Evolutionary conservation across 768 basidiomycete genomes (phyloP).

Genomic region (Asterophora parasitica): DNA sequence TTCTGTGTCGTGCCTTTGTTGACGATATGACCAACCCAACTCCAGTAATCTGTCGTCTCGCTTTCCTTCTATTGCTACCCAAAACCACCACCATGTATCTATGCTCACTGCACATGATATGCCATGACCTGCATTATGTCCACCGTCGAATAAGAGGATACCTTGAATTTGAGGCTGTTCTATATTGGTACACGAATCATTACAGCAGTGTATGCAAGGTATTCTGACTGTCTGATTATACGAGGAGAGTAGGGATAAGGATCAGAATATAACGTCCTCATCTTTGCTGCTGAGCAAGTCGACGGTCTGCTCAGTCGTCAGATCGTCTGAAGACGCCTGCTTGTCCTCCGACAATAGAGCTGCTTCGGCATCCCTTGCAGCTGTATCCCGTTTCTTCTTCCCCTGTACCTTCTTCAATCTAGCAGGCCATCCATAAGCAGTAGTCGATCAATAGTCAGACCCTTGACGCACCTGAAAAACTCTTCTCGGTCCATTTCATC

Average conservation of each 20-base stretch:
- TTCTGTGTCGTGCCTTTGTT: conserved; percentile 5
- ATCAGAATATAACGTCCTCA: conserved; percentile 88
- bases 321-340: conserved; percentile 30
- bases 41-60: conserved; percentile 26
- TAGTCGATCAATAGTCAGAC: background rate
- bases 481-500: conserved; percentile 99
- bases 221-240: conserved; percentile 14
- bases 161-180: background rate
- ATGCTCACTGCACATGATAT: conserved; percentile 53
- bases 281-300: conserved; percentile 85
- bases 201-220: conserved; percentile 3
- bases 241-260: conserved; percentile 3
- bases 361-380: conserved; percentile 31
- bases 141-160: background rate
- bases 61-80: conserved; percentile 25
- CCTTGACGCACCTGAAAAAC: conserved; percentile 68
- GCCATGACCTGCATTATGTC: conserved; percentile 8
- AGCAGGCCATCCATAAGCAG: conserved; percentile 8
- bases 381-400: conserved; percentile 88
- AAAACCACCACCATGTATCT: conserved; percentile 64
- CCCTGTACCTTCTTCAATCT: conserved; percentile 96
- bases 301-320: conserved; percentile 30
- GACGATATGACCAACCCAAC: conserved; percentile 4
- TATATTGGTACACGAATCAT: background rate
- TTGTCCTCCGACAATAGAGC: conserved; percentile 23